Conservation (phyloP, 2,329 filamentous ascomycete genomes). For the Pseudogymnoascus sp. region DNA sequence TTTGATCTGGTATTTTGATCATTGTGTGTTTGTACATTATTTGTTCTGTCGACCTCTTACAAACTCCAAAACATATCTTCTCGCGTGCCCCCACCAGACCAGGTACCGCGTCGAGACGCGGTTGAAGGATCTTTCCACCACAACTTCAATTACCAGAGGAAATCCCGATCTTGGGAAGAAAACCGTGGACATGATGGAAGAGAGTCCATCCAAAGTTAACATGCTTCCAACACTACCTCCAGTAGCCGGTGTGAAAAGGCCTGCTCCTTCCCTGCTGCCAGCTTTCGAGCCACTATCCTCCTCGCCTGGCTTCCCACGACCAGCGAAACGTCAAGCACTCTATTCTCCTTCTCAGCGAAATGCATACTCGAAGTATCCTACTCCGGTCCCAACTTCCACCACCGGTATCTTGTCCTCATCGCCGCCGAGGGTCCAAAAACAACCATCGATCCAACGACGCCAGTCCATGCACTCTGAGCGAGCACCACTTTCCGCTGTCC, state of each 20-base stretch:
- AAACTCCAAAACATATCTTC: conserved; percentile 3
- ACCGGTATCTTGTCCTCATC: conserved; percentile 86
- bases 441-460: conserved; percentile 48
- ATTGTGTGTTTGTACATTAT: not conserved
- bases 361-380: conserved; percentile 62
- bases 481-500: conserved; percentile 72
- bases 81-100: not conserved
- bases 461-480: conserved; percentile 61
- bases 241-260: conserved; percentile 46
- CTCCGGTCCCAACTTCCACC: conserved; percentile 86
- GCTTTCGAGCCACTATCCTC: conserved; percentile 75
- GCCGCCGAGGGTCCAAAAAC: conserved; percentile 49
- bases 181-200: conserved; percentile 27
- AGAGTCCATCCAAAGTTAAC: conserved; percentile 28
- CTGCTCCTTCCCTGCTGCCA: conserved; percentile 61
- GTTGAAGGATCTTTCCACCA: conserved; percentile 5
- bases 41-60: not conserved
- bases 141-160: not conserved
- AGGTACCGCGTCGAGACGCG: conserved; percentile 7
- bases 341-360: conserved; percentile 32
- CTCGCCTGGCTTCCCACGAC: conserved; percentile 61
- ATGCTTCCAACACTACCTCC: conserved; percentile 20
- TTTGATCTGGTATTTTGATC: conserved; percentile 3
- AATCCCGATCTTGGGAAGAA: conserved; percentile 7
- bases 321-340: conserved; percentile 57